Percentiles rank a stretch among this genome's conserved stretches.
phyloP scores from a whole-genome alignment of 2,329 filamentous ascomycete species.

The Xylariaceae sp. region DNA sequence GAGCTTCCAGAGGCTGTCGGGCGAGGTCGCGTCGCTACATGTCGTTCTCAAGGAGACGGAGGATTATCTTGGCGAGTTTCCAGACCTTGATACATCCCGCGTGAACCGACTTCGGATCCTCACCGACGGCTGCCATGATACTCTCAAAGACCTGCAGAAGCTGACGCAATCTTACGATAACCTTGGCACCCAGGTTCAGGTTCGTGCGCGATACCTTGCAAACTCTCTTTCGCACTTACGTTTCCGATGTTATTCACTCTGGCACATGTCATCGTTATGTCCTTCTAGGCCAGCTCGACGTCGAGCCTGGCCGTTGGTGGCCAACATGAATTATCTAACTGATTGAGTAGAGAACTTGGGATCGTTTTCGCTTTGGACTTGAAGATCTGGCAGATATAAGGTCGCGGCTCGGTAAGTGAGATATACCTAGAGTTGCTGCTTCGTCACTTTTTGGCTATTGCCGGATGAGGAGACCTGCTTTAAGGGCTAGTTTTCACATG shows the following conservation, averaged over 20 bases:
- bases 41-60: constrained; percentile 40
- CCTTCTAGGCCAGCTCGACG: no score
- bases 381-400: constrained; percentile 39
- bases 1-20: constrained; percentile 36
- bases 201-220: neutral
- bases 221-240: no score
- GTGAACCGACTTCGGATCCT: constrained; percentile 31
- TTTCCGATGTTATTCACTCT: no score
- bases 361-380: constrained; percentile 38
- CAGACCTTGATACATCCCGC: constrained; percentile 30
- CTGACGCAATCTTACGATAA: constrained; percentile 36
- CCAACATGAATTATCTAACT: neutral
- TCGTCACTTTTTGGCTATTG: neutral
- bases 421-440: neutral
- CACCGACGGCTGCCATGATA: constrained; percentile 28
- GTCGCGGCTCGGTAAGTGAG: constrained; percentile 24
- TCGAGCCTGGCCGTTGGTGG: no score
- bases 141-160: constrained; percentile 35
- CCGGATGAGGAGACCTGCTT: no score
- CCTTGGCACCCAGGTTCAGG: constrained; percentile 36
- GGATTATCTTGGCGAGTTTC: constrained; percentile 33
- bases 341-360: constrained; percentile 35
- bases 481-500: neutral
- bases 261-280: no score
- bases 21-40: constrained; percentile 38